Conservation (phyloP, 2,329 filamentous ascomycete species). For the Neophaeococcomyces mojaviensis region DNA sequence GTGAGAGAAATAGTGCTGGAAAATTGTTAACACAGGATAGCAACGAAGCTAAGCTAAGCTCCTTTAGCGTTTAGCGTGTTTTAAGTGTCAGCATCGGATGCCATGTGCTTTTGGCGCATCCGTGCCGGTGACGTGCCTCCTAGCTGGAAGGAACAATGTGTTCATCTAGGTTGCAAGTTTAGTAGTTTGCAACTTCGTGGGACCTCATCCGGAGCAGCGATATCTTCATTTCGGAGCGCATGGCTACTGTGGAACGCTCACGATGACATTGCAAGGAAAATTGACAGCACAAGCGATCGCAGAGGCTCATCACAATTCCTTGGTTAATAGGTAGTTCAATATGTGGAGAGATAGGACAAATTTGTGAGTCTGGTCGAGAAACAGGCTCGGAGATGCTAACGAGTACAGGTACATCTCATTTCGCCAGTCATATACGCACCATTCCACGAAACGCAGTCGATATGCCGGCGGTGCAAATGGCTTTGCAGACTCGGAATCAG, state of each 20-base stretch:
- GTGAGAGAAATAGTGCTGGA: too few relatives aligned
- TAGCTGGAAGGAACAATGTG: too few relatives aligned
- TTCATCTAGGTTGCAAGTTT: too few relatives aligned
- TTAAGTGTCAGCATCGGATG: too few relatives aligned
- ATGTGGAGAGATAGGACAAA: slow-evolving; percentile 99
- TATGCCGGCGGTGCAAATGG: slow-evolving; percentile 54
- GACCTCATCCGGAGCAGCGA: too few relatives aligned
- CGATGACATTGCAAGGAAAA: background rate
- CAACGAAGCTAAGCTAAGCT: too few relatives aligned
- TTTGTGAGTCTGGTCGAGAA: slow-evolving; percentile 55
- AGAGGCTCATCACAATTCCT: background rate
- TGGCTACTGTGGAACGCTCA: background rate
- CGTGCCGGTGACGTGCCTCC: too few relatives aligned
- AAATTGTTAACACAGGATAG: too few relatives aligned
- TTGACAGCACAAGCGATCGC: background rate
- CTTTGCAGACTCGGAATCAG: slow-evolving; percentile 54
- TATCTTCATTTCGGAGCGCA: background rate
- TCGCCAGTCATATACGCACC: slow-evolving; percentile 94
- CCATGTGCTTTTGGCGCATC: too few relatives aligned
- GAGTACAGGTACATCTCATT: slow-evolving; percentile 84
- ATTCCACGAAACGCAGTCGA: slow-evolving; percentile 76
- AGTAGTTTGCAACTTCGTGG: too few relatives aligned
- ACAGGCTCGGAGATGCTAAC: slow-evolving; percentile 7
- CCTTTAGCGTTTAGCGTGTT: too few relatives aligned
- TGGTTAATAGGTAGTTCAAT: slow-evolving; percentile 46